Evolutionary conservation across 495 filamentous ascomycete species (phyloP), one percentile per base, ranked within the genome.

Genomic region (Hyphodiscus hymeniophilus): DNA sequence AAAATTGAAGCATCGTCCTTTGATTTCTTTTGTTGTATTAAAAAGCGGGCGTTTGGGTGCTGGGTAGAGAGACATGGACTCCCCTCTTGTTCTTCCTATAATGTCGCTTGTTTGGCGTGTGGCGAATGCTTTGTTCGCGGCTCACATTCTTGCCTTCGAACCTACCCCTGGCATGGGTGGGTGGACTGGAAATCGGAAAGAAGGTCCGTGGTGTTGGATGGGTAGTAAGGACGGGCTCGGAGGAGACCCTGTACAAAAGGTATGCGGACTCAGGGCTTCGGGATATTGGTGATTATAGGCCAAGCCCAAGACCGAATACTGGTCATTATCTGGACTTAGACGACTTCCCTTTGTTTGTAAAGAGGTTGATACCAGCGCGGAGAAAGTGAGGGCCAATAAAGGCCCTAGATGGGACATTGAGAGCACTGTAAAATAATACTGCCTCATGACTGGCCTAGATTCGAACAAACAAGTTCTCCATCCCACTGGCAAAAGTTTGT

Each of bases 21-120:
- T 39, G 45, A 16, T 42, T 48, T 44, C 43, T 22, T 54, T 21
- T 30, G 28, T 18, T 2, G 23, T 38, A 30, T 33, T 12, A 48
- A 47, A 52, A 46, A 41, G 18, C 26, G 41, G 43, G 39, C 39
- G 39, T 42, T 41, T 8, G 3, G 39, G 15, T 36, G 6, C 17
- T 36, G 13, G 13, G 3, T 42, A 24, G 39, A 42, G 17, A 26
- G n/a, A n/a, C 16, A 6, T 26, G 26, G 18, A 43, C 41, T 43
- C 23, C 41, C 41, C 41, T 30, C 41, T 30, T 43, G 23, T 40
- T 12, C 10, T 22, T 40, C 22, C 10, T 17, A 31, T 30, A 8
- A 2, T 3, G n/a, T 15, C 21, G 26, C 3, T 18, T 13, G 21
- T 40, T 21, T 20, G 33, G 12, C 33, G 33, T 36, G 6, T 18